Base-by-base conservation (phyloP, 768 basidiomycete species). In the Russula sp. region DNA sequence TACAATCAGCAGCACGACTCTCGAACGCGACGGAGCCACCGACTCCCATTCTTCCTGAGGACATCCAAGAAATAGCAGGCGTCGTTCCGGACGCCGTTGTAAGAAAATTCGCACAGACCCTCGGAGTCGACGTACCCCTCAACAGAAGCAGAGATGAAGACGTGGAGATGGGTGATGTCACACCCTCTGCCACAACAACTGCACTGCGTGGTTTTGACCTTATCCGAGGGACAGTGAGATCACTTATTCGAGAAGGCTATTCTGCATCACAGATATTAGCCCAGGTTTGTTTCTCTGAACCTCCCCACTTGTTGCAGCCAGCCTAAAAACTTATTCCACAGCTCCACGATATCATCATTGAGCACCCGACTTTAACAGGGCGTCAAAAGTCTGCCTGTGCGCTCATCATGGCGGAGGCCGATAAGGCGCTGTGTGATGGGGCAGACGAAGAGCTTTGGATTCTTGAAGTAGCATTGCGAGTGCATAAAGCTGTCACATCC, bases 371-470 rank as follows among this genome's bases (percentile, higher is more conserved):
- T 1, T 75, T 99, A 56, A 83, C 84, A 16, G 84, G 88, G 22
- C 81, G 84, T 29, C 88, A 91, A 63, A 98, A 98, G 71, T 83
- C 90, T 13, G 74, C 74, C 35, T 88, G 90, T 63, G 90, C 89
- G 3, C 77, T 97, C 20, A 84, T 84, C 4, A 87, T 99, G 65
- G 97, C 93, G 3, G 93, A 97, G 72, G 93, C 92, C 32, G 97
- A 99, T 75, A 98, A 98, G 73, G 92, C 91, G 0, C 76, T 99
- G 25, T 92, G 90, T 67, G 96, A 98, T 65, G 97, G 97, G 0
- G 94, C 91, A 16, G 97, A 99, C 69, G 97, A 99, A 73, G 97
- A 98, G 72, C 76, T 99, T 25, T 97, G 96, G 87, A 83, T 91
- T 36, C 75, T 99, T 14, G 91, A 97, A 69, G 87, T 93, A 38